Evolutionary conservation across 2,329 filamentous ascomycete genomes (phyloP).

Genomic region (Chaetoscypha palmicola): DNA sequence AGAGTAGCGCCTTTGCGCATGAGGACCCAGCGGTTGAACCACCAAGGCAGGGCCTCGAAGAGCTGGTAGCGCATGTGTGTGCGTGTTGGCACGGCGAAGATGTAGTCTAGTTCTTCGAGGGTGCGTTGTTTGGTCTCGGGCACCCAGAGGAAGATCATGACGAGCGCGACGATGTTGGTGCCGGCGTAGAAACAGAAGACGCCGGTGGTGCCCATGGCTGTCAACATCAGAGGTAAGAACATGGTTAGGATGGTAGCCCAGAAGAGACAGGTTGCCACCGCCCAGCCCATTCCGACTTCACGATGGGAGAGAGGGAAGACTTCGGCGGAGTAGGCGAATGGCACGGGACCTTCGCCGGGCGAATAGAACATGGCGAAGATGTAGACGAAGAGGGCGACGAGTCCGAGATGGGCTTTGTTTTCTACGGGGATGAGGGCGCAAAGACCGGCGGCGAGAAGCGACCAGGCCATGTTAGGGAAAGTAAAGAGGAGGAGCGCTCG

Average conservation of each 20-base stretch:
- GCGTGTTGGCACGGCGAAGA: slow-evolving; percentile 34
- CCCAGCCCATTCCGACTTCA: slow-evolving; percentile 58
- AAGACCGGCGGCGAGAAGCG: slow-evolving; percentile 55
- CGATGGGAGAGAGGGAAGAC: slow-evolving; percentile 58
- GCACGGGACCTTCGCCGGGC: slow-evolving; percentile 56
- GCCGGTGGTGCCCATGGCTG: slow-evolving; percentile 27
- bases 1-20: slow-evolving; percentile 36
- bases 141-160: slow-evolving; percentile 50
- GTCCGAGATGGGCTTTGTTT: slow-evolving; percentile 39
- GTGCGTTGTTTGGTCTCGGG: slow-evolving; percentile 50
- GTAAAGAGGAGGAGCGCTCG: slow-evolving; percentile 56
- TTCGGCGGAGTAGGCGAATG: slow-evolving; percentile 56
- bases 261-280: slow-evolving; percentile 53
- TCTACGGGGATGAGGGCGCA: slow-evolving; percentile 42
- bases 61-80: slow-evolving; percentile 28
- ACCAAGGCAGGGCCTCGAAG: slow-evolving; percentile 25
- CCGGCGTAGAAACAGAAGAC: slow-evolving; percentile 49
- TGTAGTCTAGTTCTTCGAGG: slow-evolving; percentile 37
- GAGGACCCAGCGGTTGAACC: slow-evolving; percentile 18
- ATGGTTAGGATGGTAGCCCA: slow-evolving; percentile 58
- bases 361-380: slow-evolving; percentile 61
- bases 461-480: slow-evolving; percentile 62
- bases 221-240: slow-evolving; percentile 32
- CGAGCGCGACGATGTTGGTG: slow-evolving; percentile 47
- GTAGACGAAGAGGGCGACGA: slow-evolving; percentile 56